Evolutionary conservation across 2,329 filamentous ascomycete genomes (phyloP).

Genomic region (Tolypocladium amazonense): DNA sequence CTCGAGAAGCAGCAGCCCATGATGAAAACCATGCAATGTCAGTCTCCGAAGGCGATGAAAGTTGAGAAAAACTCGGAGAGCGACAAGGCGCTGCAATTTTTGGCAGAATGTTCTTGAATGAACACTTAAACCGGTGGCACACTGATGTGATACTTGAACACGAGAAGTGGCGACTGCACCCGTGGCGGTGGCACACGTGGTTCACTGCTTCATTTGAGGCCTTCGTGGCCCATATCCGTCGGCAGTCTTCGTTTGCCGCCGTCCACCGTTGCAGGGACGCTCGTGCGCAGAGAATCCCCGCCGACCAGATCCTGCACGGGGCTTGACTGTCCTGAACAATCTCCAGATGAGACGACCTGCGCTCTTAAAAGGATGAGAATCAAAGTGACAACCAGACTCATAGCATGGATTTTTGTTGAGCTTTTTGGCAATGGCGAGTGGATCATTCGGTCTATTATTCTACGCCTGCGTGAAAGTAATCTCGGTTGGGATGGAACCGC

Average conservation of each 20-base stretch:
- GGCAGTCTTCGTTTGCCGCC: neutral
- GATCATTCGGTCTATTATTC: neutral
- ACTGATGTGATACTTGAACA: neutral
- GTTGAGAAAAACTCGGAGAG: no score
- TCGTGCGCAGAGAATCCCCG: neutral
- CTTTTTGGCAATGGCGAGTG: neutral
- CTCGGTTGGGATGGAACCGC: neutral
- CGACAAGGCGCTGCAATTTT: neutral
- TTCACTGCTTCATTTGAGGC: neutral
- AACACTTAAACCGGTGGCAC: neutral
- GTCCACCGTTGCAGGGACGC: neutral
- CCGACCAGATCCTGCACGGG: neutral
- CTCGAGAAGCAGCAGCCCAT: constrained; percentile 4
- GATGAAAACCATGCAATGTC: neutral
- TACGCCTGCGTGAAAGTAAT: neutral
- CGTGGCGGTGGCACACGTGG: neutral
- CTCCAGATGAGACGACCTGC: neutral
- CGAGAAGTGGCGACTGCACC: neutral
- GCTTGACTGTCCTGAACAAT: neutral
- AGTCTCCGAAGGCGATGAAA: neutral
- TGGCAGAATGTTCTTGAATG: neutral
- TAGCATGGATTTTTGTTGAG: neutral
- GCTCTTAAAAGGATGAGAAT: neutral
- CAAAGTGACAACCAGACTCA: neutral
- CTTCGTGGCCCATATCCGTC: neutral